phyloP scores from a whole-genome alignment of 2,329 filamentous ascomycete species.

The Thelonectria olida region DNA sequence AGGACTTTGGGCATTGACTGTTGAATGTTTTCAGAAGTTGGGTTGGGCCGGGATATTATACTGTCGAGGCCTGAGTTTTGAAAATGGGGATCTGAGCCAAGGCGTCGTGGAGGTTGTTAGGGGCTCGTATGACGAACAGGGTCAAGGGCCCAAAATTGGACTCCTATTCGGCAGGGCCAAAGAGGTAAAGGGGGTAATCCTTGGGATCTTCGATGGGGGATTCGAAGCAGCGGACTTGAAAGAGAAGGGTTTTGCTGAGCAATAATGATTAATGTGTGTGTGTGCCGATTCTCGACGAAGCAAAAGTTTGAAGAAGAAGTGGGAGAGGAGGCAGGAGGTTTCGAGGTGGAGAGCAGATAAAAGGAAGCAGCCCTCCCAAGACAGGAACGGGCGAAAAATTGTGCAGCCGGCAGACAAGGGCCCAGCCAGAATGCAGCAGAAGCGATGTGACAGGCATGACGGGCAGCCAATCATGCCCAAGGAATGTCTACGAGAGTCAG shows the following conservation, averaged over 20 bases:
- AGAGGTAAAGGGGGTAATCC: constrained; percentile 10
- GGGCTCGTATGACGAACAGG: constrained; percentile 26
- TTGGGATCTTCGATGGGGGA: neutral
- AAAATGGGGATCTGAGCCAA: constrained; percentile 9
- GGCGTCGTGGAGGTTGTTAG: constrained; percentile 9
- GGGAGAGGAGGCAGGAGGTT: neutral
- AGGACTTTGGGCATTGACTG: constrained; percentile 19
- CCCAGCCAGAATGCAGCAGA: constrained; percentile 3
- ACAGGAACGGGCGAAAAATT: constrained; percentile 39
- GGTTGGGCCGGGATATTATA: constrained; percentile 21
- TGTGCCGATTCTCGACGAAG: constrained; percentile 7
- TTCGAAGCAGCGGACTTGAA: neutral
- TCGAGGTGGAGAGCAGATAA: constrained; percentile 25
- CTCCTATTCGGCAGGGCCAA: constrained; percentile 5
- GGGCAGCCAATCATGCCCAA: neutral
- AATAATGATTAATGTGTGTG: neutral
- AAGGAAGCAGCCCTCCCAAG: constrained; percentile 21
- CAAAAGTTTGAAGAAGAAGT: neutral
- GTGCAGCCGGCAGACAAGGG: constrained; percentile 30
- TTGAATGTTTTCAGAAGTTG: constrained; percentile 21
- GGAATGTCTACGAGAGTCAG: neutral
- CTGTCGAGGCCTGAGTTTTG: constrained; percentile 11
- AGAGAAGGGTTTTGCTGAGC: neutral
- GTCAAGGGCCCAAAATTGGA: constrained; percentile 25
- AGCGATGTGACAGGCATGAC: constrained; percentile 32